Base-by-base conservation (phyloP, 768 basidiomycete genomes). In the Phanerochaete sordida region DNA sequence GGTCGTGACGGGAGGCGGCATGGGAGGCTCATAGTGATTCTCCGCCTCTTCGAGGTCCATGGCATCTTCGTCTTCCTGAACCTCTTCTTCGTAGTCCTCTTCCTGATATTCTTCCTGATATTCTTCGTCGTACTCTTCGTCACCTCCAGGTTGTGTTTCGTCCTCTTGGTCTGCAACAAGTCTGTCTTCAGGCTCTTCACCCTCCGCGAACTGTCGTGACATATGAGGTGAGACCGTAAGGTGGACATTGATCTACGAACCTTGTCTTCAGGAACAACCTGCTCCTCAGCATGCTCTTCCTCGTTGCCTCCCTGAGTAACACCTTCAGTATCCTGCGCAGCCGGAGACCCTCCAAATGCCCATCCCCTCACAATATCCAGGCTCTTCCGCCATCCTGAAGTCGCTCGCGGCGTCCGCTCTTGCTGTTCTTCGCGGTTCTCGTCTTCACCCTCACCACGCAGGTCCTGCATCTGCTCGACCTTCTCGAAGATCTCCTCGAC, bases 401-500 rank as follows among this genome's bases (percentile, higher is more conserved):
- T 57, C 3, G 64, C 62, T 16, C 55, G 69, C 23, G 68, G 47
- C 4, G 60, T 65, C 24, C 64, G 66, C 16, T 59, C 63, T 15
- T 68, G 59, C 8, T 66, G 61, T 21, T 64, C 64, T 7, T 59
- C 37, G 28, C 47, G 39, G 5, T 45, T 65, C 0, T 74, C 69
- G 21, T 65, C 59, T 15, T 62, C 64, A 19, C 59, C 62, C 8
- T 57, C 59, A 8, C 63, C 59, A 3, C 45, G 45, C n/a, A 62
- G 59, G 12, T 62, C 65, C 3, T 60, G 62, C 62, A 59, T 43
- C 35, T 51, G 51, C 37, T 49, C 53, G 6, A 43, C 46, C 43
- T 44, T 23, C 21, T 56, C 43, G 43, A 69, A 64, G 11, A 59
- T 57, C 60, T 68, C 67, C 63, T 84, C 85, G 68, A 82, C 76